A percentile compares a stretch with the other conserved stretches of the same genome.
These are phyloP conservation scores for Hyphodiscus hymeniophilus DNA, from an alignment of 495 filamentous ascomycete genomes.

Conservation along the genomic window DNA sequence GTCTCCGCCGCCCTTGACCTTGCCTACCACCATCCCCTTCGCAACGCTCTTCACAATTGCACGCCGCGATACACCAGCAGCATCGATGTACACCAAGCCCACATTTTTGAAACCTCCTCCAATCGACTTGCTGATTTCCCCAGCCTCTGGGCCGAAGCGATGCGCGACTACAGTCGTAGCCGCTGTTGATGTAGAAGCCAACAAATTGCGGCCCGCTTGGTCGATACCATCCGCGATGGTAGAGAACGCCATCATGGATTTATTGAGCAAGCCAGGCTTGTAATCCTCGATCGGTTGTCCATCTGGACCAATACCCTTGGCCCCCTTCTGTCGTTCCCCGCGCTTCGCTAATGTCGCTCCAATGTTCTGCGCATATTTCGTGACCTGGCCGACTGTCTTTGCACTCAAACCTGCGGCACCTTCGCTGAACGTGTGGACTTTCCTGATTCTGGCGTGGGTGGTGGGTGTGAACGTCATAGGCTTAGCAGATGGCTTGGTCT, in stretches of 20 bases:
- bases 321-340: constrained; percentile 30
- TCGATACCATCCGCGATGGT: constrained; percentile 92
- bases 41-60: constrained; percentile 90
- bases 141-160: constrained; percentile 77
- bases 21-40: constrained; percentile 96
- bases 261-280: constrained; percentile 90
- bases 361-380: constrained; percentile 75
- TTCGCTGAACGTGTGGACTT: constrained; percentile 72
- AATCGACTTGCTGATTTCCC: constrained; percentile 59
- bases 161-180: constrained; percentile 77
- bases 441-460: constrained; percentile 76
- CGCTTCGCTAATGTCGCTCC: constrained; percentile 64
- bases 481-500: constrained; percentile 62
- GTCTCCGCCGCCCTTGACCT: constrained; percentile 73
- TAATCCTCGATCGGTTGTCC: constrained; percentile 54
- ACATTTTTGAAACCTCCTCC: constrained; percentile 91
- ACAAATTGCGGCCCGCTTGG: constrained; percentile 65
- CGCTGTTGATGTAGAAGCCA: constrained; percentile 63
- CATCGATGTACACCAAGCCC: constrained; percentile 96
- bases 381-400: constrained; percentile 78
- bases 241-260: constrained; percentile 91
- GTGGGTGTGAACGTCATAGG: constrained; percentile 82
- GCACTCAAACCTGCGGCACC: constrained; percentile 70
- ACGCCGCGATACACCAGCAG: constrained; percentile 77
- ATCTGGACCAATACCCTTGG: constrained; percentile 53